A percentile compares a stretch with the other conserved stretches of the same genome.
These are phyloP conservation scores for Aspergillus novoparasiticus DNA, from an alignment of 2,329 filamentous ascomycete species.

Conservation along the genomic window DNA sequence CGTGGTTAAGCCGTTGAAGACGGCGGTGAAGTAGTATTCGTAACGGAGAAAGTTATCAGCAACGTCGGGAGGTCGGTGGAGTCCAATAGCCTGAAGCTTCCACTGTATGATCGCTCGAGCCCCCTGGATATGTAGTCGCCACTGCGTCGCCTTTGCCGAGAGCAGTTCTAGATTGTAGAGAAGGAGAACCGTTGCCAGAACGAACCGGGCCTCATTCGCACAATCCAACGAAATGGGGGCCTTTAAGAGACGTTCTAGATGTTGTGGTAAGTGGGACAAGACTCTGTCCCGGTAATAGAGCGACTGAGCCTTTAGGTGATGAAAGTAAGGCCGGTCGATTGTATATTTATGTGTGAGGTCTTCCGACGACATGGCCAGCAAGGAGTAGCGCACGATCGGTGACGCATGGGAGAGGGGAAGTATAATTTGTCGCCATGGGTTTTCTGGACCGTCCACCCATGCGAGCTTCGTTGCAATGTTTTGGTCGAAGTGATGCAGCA, in stretches of 20 bases:
- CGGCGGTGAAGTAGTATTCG: constrained; percentile 30
- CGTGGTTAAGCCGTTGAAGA: constrained; percentile 29
- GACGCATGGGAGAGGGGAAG: constrained; percentile 27
- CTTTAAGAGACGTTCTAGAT: constrained; percentile 12
- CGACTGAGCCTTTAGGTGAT: constrained; percentile 13
- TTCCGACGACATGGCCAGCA: constrained; percentile 29
- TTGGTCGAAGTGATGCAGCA: constrained; percentile 28
- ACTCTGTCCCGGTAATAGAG: constrained; percentile 15
- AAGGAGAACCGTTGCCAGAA: constrained; percentile 28
- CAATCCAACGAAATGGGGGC: neutral
- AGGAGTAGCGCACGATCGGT: constrained; percentile 23
- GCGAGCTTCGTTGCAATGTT: constrained; percentile 26
- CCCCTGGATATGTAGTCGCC: constrained; percentile 29
- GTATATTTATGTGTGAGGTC: constrained; percentile 22
- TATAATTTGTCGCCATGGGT: constrained; percentile 29
- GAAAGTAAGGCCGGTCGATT: constrained; percentile 8
- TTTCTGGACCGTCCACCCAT: constrained; percentile 30
- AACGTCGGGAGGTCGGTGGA: neutral
- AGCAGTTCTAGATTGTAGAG: constrained; percentile 31
- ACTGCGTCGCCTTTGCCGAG: constrained; percentile 21
- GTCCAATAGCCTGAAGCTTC: constrained; percentile 5
- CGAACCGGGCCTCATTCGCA: constrained; percentile 7
- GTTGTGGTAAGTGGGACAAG: constrained; percentile 14
- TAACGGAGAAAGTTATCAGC: constrained; percentile 26
- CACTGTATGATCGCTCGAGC: constrained; percentile 25